A percentile compares a stretch with the other conserved stretches of the same genome.
These are phyloP conservation scores for Botrytis pseudocinerea DNA, from an alignment of 2,329 filamentous ascomycete genomes.

Conservation along the genomic window DNA sequence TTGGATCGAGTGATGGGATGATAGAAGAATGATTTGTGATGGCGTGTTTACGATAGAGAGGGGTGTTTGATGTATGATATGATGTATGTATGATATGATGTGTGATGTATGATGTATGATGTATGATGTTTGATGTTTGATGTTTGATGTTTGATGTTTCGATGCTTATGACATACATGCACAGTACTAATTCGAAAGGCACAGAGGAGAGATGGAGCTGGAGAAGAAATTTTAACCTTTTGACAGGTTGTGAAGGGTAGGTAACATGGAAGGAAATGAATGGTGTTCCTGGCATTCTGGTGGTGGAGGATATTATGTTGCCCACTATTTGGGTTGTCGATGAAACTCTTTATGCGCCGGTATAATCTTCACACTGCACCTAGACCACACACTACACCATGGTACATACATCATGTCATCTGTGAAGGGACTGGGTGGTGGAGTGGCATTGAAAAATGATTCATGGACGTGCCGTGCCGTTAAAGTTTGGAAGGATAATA, in stretches of 20 bases:
- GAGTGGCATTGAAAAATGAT: neutral
- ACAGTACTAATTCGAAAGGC: neutral
- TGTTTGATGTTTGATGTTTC: neutral
- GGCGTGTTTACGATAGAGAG: slow-evolving; percentile 17
- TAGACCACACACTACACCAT: neutral
- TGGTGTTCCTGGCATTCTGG: neutral
- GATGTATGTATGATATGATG: too few relatives aligned
- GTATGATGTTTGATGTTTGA: neutral
- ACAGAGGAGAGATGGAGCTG: neutral
- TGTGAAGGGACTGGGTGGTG: neutral
- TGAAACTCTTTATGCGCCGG: slow-evolving; percentile 21
- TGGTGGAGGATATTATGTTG: slow-evolving; percentile 2
- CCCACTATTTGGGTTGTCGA: slow-evolving; percentile 1
- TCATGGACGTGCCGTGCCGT: neutral
- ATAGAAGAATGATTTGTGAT: neutral
- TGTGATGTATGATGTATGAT: neutral
- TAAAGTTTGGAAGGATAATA: neutral
- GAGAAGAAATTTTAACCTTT: neutral
- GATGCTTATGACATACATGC: neutral
- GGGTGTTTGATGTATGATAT: neutral
- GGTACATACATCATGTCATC: neutral
- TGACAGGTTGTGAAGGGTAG: neutral
- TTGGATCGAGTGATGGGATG: slow-evolving; percentile 15
- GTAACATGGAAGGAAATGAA: neutral
- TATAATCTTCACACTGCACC: neutral